Conservation (phyloP, 2,329 filamentous ascomycete genomes). For the Clarireedia hainanense region DNA sequence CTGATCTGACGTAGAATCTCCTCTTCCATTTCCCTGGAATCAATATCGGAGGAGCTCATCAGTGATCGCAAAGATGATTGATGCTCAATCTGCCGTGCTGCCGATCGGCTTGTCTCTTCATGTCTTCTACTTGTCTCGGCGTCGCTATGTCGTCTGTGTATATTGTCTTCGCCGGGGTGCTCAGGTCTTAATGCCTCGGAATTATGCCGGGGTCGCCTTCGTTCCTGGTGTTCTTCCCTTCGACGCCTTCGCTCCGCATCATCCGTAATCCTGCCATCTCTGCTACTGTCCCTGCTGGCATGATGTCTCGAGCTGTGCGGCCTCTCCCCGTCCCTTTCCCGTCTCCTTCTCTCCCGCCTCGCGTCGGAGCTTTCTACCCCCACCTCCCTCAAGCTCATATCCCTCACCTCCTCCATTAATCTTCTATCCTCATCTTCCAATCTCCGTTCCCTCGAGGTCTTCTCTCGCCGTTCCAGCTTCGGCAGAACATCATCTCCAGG, state of each 20-base stretch:
- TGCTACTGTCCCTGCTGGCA: slow-evolving; percentile 31
- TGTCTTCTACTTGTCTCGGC: slow-evolving; percentile 22
- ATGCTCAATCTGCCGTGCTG: slow-evolving; percentile 64
- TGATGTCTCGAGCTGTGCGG: slow-evolving; percentile 19
- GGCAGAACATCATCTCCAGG: slow-evolving; percentile 77
- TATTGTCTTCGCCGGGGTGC: slow-evolving; percentile 16
- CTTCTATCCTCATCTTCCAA: slow-evolving; percentile 36
- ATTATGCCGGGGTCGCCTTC: slow-evolving; percentile 21
- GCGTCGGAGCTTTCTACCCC: slow-evolving; percentile 37
- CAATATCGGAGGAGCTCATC: slow-evolving; percentile 71
- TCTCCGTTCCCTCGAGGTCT: slow-evolving; percentile 44
- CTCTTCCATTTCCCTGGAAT: slow-evolving; percentile 70
- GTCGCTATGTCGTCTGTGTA: slow-evolving; percentile 21
- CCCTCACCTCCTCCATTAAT: slow-evolving; percentile 25
- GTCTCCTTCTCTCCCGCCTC: slow-evolving; percentile 25
- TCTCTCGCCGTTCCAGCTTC: slow-evolving; percentile 42
- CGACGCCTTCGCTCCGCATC: slow-evolving; percentile 24
- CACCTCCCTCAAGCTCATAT: slow-evolving; percentile 49
- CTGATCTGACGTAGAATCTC: slow-evolving; percentile 86
- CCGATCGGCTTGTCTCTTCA: slow-evolving; percentile 22
- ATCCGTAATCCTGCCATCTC: slow-evolving; percentile 21
- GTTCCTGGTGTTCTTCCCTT: slow-evolving; percentile 29
- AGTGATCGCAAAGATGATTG: slow-evolving; percentile 83
- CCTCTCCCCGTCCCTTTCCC: slow-evolving; percentile 21
- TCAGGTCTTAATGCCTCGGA: slow-evolving; percentile 13